Conservation (phyloP, 352 stramenopile species). For the Pythium apleroticum region DNA sequence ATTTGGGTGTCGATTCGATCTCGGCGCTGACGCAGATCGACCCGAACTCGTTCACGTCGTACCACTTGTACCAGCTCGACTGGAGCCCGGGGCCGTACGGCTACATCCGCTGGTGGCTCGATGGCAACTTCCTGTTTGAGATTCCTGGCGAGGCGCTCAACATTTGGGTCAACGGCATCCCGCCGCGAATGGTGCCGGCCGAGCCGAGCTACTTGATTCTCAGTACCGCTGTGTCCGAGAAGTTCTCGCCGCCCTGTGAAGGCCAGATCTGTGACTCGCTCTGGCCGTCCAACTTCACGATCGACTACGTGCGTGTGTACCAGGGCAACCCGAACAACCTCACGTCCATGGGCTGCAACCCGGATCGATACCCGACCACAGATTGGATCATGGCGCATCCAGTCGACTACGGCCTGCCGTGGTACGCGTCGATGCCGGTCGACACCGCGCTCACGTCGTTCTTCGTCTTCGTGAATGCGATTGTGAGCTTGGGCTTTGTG, state of each 20-base stretch:
- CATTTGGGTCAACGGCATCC: conserved; percentile 60
- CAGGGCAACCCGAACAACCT: conserved; percentile 89
- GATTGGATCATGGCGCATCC: conserved; percentile 92
- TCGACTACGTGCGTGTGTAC: conserved; percentile 96
- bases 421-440: conserved; percentile 71
- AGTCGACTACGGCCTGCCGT: conserved; percentile 79
- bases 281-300: conserved; percentile 91
- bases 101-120: conserved; percentile 94
- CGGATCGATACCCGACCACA: conserved; percentile 85
- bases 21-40: conserved; percentile 93
- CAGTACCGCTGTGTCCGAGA: conserved; percentile 96
- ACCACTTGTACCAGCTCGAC: conserved; percentile 95
- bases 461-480: conserved; percentile 61
- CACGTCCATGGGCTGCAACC: conserved; percentile 93
- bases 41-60: conserved; percentile 89
- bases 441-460: conserved; percentile 42
- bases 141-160: conserved; percentile 89
- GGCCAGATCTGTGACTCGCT: conserved; percentile 93
- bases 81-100: conserved; percentile 91
- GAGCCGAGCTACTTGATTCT: conserved; percentile 98
- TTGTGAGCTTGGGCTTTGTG: conserved; percentile 51
- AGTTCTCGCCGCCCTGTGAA: conserved; percentile 90
- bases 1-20: conserved; percentile 93
- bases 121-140: conserved; percentile 94
- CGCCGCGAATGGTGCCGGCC: conserved; percentile 88